These are phyloP conservation scores for Albatrellus ellisii DNA, from an alignment of 768 basidiomycete genomes.

Conservation along the genomic window DNA sequence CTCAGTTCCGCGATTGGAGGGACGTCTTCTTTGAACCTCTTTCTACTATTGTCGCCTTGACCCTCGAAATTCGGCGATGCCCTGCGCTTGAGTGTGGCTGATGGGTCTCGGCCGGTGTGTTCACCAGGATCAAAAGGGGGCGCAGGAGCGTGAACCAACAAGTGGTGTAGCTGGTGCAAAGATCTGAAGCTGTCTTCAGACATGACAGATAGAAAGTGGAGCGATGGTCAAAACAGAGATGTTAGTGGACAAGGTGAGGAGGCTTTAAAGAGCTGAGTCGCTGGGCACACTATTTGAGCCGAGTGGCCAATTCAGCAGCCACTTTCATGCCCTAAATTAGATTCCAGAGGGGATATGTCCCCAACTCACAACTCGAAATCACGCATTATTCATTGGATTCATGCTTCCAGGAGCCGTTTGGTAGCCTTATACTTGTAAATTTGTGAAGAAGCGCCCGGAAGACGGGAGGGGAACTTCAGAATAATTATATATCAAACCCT, in stretches of 20 bases:
- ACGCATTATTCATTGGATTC: too few relatives aligned
- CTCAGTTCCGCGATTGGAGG: conserved; percentile 6
- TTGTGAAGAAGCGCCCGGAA: too few relatives aligned
- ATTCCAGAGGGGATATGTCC: too few relatives aligned
- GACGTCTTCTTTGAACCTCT: conserved; percentile 12
- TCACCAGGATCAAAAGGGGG: conserved; percentile 26
- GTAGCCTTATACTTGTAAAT: too few relatives aligned
- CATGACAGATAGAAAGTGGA: neutral
- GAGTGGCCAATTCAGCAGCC: too few relatives aligned
- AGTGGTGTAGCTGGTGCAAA: neutral
- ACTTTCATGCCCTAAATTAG: too few relatives aligned
- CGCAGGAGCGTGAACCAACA: conserved; percentile 61
- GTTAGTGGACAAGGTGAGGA: neutral
- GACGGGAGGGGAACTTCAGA: too few relatives aligned
- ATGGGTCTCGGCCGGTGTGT: neutral
- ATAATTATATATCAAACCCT: too few relatives aligned
- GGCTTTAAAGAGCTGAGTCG: too few relatives aligned
- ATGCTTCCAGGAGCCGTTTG: too few relatives aligned
- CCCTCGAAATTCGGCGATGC: conserved; percentile 10
- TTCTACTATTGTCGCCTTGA: conserved; percentile 5
- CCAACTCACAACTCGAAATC: too few relatives aligned
- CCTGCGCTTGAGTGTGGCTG: conserved; percentile 11
- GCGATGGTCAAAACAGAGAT: neutral
- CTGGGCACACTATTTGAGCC: too few relatives aligned
- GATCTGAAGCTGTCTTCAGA: neutral